Percentiles rank a stretch among this genome's conserved stretches.
Conservation (phyloP, 164 flowering plant species). For the Annona cherimola region DNA sequence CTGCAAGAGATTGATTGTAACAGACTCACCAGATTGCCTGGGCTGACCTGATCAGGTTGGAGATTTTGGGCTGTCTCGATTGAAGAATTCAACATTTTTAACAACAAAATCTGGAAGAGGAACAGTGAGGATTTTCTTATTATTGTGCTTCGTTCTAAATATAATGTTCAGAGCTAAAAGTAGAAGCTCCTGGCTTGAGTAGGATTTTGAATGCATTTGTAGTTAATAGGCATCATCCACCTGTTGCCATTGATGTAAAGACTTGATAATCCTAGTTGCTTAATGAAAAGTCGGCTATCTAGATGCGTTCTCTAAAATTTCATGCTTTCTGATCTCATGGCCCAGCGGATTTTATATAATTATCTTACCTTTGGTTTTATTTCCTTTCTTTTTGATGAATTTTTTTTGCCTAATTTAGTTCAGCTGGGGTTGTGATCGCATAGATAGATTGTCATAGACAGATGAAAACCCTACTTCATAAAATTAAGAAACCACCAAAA, state of each 20-base stretch:
- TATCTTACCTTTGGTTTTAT: too few relatives aligned
- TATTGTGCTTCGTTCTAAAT: too few relatives aligned
- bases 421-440: too few relatives aligned
- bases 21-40: background rate
- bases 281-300: background rate
- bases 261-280: background rate
- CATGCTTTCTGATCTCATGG: background rate
- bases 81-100: constrained; percentile 58
- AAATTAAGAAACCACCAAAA: background rate
- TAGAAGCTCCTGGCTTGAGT: background rate
- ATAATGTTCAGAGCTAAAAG: background rate
- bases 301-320: background rate
- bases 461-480: background rate
- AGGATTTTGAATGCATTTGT: background rate
- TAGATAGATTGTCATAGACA: too few relatives aligned
- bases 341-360: too few relatives aligned
- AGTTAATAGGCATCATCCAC: background rate
- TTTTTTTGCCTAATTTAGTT: too few relatives aligned
- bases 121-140: constrained; percentile 43
- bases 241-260: background rate
- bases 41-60: constrained; percentile 54
- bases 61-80: constrained; percentile 78
- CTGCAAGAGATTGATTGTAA: background rate
- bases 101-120: constrained; percentile 76
- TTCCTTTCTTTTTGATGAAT: too few relatives aligned